phyloP scores from a whole-genome alignment of 441 rosid species.

The Populus hybrid region DNA sequence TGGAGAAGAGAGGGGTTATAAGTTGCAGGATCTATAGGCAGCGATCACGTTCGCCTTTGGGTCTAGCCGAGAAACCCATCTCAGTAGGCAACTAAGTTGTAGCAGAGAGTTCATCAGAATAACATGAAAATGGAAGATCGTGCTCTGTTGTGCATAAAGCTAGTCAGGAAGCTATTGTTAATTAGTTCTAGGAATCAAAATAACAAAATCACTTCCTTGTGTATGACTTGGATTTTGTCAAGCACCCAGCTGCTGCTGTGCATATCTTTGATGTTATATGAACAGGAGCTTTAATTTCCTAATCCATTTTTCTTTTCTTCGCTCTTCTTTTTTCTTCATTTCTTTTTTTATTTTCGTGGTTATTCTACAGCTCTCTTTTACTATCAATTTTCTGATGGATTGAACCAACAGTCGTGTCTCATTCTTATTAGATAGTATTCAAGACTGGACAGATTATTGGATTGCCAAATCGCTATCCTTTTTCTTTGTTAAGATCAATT shows the following conservation, averaged over 20 bases:
- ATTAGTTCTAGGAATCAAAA: not conserved
- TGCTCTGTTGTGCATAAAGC: not conserved
- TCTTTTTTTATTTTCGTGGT: not conserved
- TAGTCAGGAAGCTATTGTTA: not conserved
- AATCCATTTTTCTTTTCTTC: not conserved
- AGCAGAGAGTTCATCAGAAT: not conserved
- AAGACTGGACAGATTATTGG: not conserved
- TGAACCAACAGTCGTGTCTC: not conserved
- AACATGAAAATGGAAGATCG: not conserved
- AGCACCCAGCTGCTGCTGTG: not conserved
- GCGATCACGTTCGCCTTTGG: slow-evolving; percentile 55
- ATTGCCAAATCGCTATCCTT: not conserved
- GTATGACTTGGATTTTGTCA: not conserved
- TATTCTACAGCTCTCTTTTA: not conserved
- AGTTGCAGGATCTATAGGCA: slow-evolving; percentile 30
- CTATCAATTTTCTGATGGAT: not conserved
- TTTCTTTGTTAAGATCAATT: not conserved
- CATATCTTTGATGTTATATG: not conserved
- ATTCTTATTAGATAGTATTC: not conserved
- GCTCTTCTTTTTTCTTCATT: not conserved
- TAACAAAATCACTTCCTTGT: not conserved
- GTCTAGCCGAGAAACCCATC: slow-evolving; percentile 40
- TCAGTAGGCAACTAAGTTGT: slow-evolving; percentile 31
- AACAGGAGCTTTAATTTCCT: not conserved
- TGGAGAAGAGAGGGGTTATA: slow-evolving; percentile 33